Evolutionary conservation across 1,284 basidiomycete species (phyloP), one percentile per base, ranked within the genome.

Genomic region (Apiotrichum mycotoxinovorans): DNA sequence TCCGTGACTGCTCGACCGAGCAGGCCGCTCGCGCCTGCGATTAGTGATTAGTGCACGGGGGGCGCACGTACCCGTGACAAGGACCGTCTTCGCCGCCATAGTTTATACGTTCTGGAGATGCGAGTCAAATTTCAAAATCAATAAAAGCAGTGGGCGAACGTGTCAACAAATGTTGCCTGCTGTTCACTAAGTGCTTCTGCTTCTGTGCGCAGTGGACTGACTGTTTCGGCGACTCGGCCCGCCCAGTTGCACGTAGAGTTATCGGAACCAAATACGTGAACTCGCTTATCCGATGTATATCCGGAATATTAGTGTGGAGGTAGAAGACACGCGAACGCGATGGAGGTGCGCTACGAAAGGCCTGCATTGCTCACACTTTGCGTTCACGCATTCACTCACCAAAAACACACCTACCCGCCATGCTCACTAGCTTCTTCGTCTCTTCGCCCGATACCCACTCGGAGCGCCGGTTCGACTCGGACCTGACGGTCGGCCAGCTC

Each of bases 401-500:
- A 5, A n/a, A n/a, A n/a, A n/a, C n/a, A 34, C 46, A n/a, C 10
- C 42, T 8, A 18, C 18, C 44, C 41, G 40, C 27, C 46, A 58
- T 58, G 54, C 54, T 56, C 51, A 20, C 90, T 43, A 85, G 82
- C 57, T 78, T 94, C 47, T 91, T 86, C 66, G 86, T 95, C 15
- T 73, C 83, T n/a, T 95, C 91, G 4, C 86, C 85, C 11, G 89
- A 93, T 66, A 94, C 91, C 1, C 86, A 84, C 62, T 91, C 89
- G 0, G 92, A 96, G 76, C 83, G 92, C 50, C 82, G 87, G 1
- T 83, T 90, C 66, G 88, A 91, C 65, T 82, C 85, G 12, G 83
- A 85, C 64, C 77, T 85, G 37, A 87, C 88, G 0, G 80, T 95
- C 55, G 80, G 80, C 33, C 83, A 88, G 66, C 84, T 95, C 66